phyloP scores from a whole-genome alignment of 179 eudicot species.

The Amaranthus tricolor region DNA sequence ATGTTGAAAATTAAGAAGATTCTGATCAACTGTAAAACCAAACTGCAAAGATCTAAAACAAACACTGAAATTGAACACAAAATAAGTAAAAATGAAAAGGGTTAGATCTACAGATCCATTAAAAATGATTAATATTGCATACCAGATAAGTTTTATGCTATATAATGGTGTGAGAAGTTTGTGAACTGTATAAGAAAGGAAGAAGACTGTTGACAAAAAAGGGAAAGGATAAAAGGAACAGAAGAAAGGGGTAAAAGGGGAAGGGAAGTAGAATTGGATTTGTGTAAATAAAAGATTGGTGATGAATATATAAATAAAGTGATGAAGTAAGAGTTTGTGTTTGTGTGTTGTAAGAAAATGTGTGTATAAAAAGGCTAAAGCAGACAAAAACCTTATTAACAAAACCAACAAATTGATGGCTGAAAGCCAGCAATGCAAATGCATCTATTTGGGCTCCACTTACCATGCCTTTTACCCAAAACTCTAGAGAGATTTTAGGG shows the following conservation, averaged over 20 bases:
- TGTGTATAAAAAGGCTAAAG: background rate
- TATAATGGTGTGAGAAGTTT: background rate
- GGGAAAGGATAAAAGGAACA: slow-evolving; percentile 5
- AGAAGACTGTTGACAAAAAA: background rate
- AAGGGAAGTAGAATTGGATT: too few species aligned
- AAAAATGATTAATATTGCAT: slow-evolving; percentile 9
- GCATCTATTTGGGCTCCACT: slow-evolving; percentile 29
- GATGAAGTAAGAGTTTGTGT: too few species aligned
- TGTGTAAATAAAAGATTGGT: too few species aligned
- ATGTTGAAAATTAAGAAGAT: slow-evolving; percentile 6
- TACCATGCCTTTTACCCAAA: slow-evolving; percentile 1
- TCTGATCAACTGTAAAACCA: slow-evolving; percentile 18
- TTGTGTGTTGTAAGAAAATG: too few species aligned
- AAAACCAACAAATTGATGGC: slow-evolving; percentile 26
- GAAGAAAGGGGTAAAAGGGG: background rate
- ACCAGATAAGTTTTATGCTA: background rate
- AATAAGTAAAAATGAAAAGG: slow-evolving; percentile 1
- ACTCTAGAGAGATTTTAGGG: background rate
- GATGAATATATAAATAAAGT: too few species aligned
- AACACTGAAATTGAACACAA: slow-evolving; percentile 8
- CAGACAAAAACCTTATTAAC: slow-evolving; percentile 35
- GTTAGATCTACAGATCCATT: slow-evolving; percentile 31
- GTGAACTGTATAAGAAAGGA: background rate
- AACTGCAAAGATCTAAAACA: slow-evolving; percentile 18
- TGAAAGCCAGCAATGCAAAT: slow-evolving; percentile 38